Evolutionary conservation across 2,329 filamentous ascomycete species (phyloP).

Genomic region (Xenoacremonium recifei): DNA sequence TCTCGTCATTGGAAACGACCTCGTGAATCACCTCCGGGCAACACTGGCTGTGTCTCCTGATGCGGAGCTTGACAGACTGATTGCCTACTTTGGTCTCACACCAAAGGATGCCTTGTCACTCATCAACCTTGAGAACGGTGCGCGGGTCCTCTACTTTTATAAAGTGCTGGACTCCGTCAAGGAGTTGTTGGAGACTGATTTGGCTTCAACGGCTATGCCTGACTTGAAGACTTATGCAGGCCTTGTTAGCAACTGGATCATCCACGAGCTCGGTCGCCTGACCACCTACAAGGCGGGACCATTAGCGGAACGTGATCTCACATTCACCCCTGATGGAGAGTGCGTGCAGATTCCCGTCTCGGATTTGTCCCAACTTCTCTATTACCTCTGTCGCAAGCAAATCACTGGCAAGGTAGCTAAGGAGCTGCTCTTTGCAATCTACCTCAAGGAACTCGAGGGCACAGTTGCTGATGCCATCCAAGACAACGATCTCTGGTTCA

Average conservation of each 20-base stretch:
- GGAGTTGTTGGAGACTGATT: conserved; percentile 22
- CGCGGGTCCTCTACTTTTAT: conserved; percentile 79
- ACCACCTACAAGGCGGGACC: conserved; percentile 48
- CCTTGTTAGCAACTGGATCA: conserved; percentile 63
- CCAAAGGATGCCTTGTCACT: conserved; percentile 82
- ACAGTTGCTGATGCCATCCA: conserved; percentile 46
- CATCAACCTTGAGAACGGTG: conserved; percentile 73
- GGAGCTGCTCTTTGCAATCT: conserved; percentile 54
- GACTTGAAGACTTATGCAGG: conserved; percentile 39
- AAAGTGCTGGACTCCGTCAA: conserved; percentile 55
- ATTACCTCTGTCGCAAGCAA: conserved; percentile 44
- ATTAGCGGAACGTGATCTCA: conserved; percentile 30
- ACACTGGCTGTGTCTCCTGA: conserved; percentile 74
- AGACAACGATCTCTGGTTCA: conserved; percentile 52
- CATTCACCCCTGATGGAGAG: conserved; percentile 45
- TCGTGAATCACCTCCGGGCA: conserved; percentile 61
- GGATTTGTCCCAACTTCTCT: conserved; percentile 51
- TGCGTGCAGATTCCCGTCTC: conserved; percentile 44
- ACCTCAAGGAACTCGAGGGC: conserved; percentile 44
- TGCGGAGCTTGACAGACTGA: conserved; percentile 61
- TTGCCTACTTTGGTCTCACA: conserved; percentile 64
- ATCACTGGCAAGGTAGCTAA: conserved; percentile 59
- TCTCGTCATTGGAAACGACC: conserved; percentile 68
- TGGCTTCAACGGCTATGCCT: conserved; percentile 13
- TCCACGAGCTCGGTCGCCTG: conserved; percentile 73